Evolutionary conservation across 1,139 yeast species (phyloP).

Genomic region (Taiozyma onychis): DNA sequence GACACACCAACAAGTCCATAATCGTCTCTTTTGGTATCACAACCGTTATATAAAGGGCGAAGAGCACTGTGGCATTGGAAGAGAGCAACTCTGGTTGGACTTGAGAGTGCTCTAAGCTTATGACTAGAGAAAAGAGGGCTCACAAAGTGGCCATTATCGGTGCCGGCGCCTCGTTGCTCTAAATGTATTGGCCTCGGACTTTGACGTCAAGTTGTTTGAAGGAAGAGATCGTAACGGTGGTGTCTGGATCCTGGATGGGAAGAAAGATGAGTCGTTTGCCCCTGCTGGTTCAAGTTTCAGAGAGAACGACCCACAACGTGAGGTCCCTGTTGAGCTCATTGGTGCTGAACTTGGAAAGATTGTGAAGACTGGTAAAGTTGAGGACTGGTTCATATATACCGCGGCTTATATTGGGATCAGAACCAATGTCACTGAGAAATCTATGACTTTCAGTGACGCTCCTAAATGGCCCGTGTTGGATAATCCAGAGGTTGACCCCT

Average conservation of each 20-base stretch:
- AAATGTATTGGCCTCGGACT: conserved; percentile 11
- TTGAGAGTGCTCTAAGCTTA: not conserved
- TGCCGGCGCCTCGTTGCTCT: conserved; percentile 25
- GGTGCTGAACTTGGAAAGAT: conserved; percentile 17
- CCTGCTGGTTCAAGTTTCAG: conserved; percentile 15
- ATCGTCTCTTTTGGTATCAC: not conserved
- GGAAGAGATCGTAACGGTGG: conserved; percentile 29
- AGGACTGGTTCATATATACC: conserved; percentile 15
- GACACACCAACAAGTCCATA: not conserved
- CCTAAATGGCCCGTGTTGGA: conserved; percentile 8
- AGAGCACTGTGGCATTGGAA: not conserved
- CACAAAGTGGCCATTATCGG: conserved; percentile 26
- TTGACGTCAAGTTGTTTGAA: conserved; percentile 29
- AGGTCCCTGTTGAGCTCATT: conserved; percentile 6
- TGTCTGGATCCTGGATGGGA: conserved; percentile 25
- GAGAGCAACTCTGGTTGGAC: not conserved
- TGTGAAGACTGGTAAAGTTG: conserved; percentile 4
- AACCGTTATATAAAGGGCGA: not conserved
- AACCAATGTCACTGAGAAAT: conserved; percentile 41
- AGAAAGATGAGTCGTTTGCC: conserved; percentile 12
- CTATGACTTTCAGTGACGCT: conserved; percentile 36
- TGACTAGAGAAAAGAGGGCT: not conserved
- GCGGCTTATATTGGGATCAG: conserved; percentile 36
- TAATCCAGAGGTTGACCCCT: conserved; percentile 4
- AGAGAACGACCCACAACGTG: conserved; percentile 12